A percentile compares a stretch with the other conserved stretches of the same genome.
Conservation (phyloP, 768 basidiomycete genomes). For the Collybia sordida region DNA sequence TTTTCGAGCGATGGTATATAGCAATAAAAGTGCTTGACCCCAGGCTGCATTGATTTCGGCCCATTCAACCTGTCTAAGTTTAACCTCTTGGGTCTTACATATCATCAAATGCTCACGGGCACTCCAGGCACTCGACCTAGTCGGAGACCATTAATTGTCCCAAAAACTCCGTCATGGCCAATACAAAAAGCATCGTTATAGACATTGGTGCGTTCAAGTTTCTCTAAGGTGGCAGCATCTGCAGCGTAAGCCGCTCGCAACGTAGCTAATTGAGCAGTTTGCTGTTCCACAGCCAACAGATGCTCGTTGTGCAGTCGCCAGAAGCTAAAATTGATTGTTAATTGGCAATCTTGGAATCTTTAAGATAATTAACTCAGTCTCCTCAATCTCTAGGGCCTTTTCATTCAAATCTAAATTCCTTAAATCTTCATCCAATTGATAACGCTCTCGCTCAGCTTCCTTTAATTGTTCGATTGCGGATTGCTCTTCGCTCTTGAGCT, state of each 20-base stretch:
- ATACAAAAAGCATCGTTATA: constrained; percentile 97
- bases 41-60: constrained; percentile 98
- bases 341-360: background rate
- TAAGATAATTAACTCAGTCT: constrained; percentile 64
- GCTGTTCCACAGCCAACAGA: constrained; percentile 60
- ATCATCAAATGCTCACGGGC: constrained; percentile 48
- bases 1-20: constrained; percentile 91
- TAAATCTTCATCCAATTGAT: constrained; percentile 73
- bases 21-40: constrained; percentile 91
- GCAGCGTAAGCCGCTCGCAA: constrained; percentile 77
- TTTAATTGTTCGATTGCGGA: constrained; percentile 73
- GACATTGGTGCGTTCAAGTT: constrained; percentile 88
- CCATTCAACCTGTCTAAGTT: constrained; percentile 80
- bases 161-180: constrained; percentile 92
- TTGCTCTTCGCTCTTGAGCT: constrained; percentile 66
- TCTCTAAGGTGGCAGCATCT: constrained; percentile 75
- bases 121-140: constrained; percentile 85
- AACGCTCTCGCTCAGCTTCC: constrained; percentile 73
- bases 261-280: constrained; percentile 67
- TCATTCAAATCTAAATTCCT: constrained; percentile 74
- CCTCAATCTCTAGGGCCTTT: constrained; percentile 75
- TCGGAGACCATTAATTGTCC: constrained; percentile 96
- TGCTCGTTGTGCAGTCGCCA: constrained; percentile 82
- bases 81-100: constrained; percentile 6
- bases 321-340: constrained; percentile 50